These are phyloP conservation scores for Mucuna pruriens DNA, from an alignment of 306 rosid genomes.

Conservation along the genomic window DNA sequence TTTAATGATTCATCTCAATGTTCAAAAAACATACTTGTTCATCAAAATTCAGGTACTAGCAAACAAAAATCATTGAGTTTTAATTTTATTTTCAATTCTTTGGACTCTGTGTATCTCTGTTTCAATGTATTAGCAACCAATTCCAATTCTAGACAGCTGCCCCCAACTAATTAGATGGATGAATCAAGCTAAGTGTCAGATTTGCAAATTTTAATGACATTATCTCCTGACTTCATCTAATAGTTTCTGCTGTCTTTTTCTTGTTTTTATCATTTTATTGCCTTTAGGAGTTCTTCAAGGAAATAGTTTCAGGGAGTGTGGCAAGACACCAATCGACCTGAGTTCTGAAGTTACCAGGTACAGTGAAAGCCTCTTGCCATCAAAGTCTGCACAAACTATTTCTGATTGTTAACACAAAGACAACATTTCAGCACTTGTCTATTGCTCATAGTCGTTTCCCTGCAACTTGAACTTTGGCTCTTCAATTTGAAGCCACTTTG, in stretches of 20 bases:
- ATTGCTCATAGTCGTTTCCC: conserved; percentile 75
- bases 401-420: conserved; percentile 57
- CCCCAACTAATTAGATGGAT: background rate
- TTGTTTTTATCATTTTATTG: conserved; percentile 23
- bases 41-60: background rate
- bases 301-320: conserved; percentile 53
- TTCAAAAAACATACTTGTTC: background rate
- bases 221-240: conserved; percentile 21
- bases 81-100: background rate
- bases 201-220: conserved; percentile 28
- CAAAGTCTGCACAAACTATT: conserved; percentile 58
- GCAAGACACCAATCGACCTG: conserved; percentile 77
- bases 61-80: background rate
- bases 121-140: conserved; percentile 3
- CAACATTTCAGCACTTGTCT: conserved; percentile 76
- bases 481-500: conserved; percentile 79
- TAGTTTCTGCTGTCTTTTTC: conserved; percentile 4
- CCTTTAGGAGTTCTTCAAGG: conserved; percentile 34
- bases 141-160: background rate
- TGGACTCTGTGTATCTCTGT: conserved; percentile 3
- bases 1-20: conserved; percentile 31
- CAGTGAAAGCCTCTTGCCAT: conserved; percentile 70
- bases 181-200: conserved; percentile 9
- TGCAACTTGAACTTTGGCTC: conserved; percentile 82
- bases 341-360: conserved; percentile 93